Evolutionary conservation across 2,329 filamentous ascomycete species (phyloP).

Genomic region (Aureobasidium melanogenum): DNA sequence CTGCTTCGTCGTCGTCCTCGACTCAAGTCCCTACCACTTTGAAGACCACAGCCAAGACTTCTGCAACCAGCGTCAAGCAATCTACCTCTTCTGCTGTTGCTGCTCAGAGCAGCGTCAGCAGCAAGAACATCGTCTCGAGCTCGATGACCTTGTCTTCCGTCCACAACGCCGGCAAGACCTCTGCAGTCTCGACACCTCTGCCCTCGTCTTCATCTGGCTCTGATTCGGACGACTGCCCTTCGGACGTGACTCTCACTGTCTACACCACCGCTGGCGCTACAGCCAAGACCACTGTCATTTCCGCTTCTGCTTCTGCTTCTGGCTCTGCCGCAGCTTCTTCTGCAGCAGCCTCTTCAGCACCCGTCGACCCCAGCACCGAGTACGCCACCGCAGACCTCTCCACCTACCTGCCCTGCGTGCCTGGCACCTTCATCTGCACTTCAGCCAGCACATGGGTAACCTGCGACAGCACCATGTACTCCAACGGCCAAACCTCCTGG

Average conservation of each 20-base stretch:
- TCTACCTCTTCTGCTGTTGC: not conserved
- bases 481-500: slow-evolving; percentile 21
- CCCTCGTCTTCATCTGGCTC: not conserved
- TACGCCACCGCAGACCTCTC: slow-evolving; percentile 23
- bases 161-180: not conserved
- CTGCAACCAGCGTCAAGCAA: not conserved
- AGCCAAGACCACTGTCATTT: not conserved
- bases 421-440: slow-evolving; percentile 33
- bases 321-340: slow-evolving; percentile 1
- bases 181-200: not conserved
- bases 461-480: slow-evolving; percentile 24
- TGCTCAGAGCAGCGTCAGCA: not conserved
- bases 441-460: slow-evolving; percentile 27
- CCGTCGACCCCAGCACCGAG: slow-evolving; percentile 13
- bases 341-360: not conserved
- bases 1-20: slow-evolving; percentile 1
- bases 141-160: not conserved
- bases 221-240: not conserved
- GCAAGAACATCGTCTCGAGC: not conserved
- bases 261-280: slow-evolving; percentile 10
- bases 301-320: not conserved
- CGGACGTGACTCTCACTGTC: slow-evolving; percentile 8
- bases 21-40: not conserved
- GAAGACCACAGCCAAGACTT: not conserved
- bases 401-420: slow-evolving; percentile 29